Evolutionary conservation across 139 green algal species (phyloP).

Genomic region (Parachlorella kessleri): DNA sequence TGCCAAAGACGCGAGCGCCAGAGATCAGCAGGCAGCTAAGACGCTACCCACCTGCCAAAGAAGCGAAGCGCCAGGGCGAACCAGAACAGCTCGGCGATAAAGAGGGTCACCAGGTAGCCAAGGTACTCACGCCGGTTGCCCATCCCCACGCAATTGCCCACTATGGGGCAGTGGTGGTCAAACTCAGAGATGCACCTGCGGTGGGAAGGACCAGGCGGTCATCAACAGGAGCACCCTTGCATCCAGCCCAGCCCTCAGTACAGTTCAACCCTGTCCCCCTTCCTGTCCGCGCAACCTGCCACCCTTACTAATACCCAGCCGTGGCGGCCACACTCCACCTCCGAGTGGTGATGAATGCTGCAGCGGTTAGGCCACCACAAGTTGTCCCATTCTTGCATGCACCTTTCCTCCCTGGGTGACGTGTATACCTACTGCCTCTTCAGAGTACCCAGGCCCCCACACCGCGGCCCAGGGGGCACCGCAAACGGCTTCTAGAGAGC

Average conservation of each 20-base stretch:
- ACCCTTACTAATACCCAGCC: neutral
- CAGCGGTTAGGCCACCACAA: too few species aligned
- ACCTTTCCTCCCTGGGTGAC: too few species aligned
- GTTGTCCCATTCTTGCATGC: too few species aligned
- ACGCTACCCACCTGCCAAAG: constrained; percentile 2
- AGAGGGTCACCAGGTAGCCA: constrained; percentile 38
- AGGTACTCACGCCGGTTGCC: constrained; percentile 52
- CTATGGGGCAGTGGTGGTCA: constrained; percentile 68
- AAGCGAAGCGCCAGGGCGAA: constrained; percentile 31
- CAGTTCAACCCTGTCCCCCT: too few species aligned
- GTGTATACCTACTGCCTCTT: too few species aligned
- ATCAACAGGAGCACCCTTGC: too few species aligned
- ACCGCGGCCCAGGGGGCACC: too few species aligned
- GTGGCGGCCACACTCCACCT: neutral
- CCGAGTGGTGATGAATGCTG: too few species aligned
- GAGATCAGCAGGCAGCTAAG: neutral
- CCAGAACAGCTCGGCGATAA: constrained; percentile 46
- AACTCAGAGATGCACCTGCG: constrained; percentile 55
- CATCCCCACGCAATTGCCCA: constrained; percentile 58
- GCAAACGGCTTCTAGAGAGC: too few species aligned
- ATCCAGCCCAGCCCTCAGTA: too few species aligned
- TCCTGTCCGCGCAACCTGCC: neutral
- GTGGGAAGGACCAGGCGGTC: neutral
- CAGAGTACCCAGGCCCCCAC: too few species aligned
- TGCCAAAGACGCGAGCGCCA: neutral